These are phyloP conservation scores for Balamuthia mandrillaris DNA, from an alignment of 208 protist species.

Conservation along the genomic window DNA sequence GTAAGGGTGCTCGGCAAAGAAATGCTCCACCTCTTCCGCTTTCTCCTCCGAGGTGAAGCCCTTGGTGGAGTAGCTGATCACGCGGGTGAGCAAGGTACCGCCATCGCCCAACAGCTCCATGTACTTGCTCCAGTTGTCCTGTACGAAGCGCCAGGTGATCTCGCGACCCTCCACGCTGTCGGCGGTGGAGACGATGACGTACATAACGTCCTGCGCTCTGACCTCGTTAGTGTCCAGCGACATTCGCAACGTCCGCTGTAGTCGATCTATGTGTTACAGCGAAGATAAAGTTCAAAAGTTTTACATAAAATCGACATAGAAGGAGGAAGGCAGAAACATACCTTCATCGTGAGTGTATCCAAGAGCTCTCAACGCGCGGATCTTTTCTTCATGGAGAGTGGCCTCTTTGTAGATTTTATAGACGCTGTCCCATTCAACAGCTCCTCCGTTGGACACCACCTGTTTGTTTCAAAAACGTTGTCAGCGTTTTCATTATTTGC, in stretches of 20 bases:
- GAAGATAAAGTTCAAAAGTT: too few relatives aligned
- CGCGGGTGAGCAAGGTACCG: too few relatives aligned
- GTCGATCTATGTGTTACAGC: too few relatives aligned
- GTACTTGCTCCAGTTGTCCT: too few relatives aligned
- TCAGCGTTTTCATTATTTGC: too few relatives aligned
- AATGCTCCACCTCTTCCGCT: background rate
- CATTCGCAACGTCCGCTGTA: too few relatives aligned
- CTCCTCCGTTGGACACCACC: background rate
- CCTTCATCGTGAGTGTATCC: too few relatives aligned
- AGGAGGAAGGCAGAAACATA: too few relatives aligned
- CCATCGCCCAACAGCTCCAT: too few relatives aligned
- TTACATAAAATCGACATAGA: too few relatives aligned
- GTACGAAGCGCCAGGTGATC: background rate
- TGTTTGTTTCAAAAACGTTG: background rate
- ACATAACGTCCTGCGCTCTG: background rate
- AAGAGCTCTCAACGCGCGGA: background rate
- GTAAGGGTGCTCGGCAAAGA: background rate
- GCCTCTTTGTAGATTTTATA: background rate
- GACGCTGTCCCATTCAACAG: background rate
- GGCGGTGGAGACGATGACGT: background rate
- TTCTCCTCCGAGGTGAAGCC: conserved; percentile 25
- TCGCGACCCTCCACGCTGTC: background rate
- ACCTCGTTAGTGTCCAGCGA: background rate
- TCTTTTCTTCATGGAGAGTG: background rate
- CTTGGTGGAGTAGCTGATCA: conserved; percentile 20